Percentiles rank a stretch among this genome's conserved stretches.
Conservation (phyloP, 768 basidiomycete species). For the Macrolepiota dolichaula region DNA sequence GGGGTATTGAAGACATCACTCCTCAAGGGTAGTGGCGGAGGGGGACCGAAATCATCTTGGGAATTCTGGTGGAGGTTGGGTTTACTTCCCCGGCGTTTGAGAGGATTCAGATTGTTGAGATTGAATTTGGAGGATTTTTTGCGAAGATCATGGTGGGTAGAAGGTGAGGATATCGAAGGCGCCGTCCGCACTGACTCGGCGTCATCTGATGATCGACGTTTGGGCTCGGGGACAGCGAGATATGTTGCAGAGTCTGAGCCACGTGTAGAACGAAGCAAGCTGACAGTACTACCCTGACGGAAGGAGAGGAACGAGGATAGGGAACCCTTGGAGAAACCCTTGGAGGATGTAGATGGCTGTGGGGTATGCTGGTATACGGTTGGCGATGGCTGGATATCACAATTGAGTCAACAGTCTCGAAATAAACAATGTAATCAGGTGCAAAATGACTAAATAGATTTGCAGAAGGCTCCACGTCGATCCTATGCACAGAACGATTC, state of each 20-base stretch:
- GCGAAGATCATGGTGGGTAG: conserved; percentile 8
- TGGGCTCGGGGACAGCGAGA: conserved; percentile 17
- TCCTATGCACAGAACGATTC: not conserved
- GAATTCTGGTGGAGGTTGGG: conserved; percentile 11
- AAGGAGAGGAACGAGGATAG: conserved; percentile 20
- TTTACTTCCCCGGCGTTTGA: conserved; percentile 13
- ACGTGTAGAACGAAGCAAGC: conserved; percentile 16
- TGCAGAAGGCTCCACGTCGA: not conserved
- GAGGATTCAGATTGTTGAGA: not conserved
- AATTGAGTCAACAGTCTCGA: not conserved
- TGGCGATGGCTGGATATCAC: not conserved
- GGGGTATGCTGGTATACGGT: not conserved
- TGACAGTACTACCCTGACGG: conserved; percentile 15
- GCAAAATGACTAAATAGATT: not conserved
- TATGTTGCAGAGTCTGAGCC: conserved; percentile 19
- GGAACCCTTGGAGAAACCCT: conserved; percentile 26
- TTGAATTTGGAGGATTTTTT: conserved; percentile 13
- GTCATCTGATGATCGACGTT: conserved; percentile 14
- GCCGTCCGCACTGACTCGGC: conserved; percentile 13
- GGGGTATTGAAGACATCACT: not conserved
- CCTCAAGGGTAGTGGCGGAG: conserved; percentile 6
- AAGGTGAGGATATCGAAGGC: conserved; percentile 5
- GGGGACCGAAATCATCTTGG: not conserved
- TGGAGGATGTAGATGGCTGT: conserved; percentile 17
- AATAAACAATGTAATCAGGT: not conserved